Evolutionary conservation across 331 rosid species (phyloP), one percentile per base, ranked within the genome.

Genomic region (Saraca asoca): DNA sequence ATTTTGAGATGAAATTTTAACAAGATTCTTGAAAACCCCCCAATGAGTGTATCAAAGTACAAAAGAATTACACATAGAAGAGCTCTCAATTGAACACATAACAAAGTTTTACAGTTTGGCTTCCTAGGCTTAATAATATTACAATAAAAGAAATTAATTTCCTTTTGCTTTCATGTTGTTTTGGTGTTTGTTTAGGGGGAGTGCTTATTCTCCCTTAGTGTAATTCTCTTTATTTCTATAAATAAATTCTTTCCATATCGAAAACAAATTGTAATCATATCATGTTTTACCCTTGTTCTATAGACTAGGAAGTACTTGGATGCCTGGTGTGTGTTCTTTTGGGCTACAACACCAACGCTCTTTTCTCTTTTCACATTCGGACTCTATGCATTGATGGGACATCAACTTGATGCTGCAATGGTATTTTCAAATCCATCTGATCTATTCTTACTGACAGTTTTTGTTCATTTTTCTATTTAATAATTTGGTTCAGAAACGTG

Each of bases 291-390:
- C 62, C 65, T 12, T 64, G 66, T 59, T 80, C 59, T 43, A 55
- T 72, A 93, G 98, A 90, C 88, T 14, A 87, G 96, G 68, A 93
- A 93, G 66, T 93, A 93, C 85, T 76, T 93, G 77, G 98, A 93
- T 78, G 98, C 98, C 9, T 93, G 98, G 98, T 93, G 98, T 51
- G 96, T 93, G 62, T 93, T 93, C 83, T 93, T 93, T 81, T 93
- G 98, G 98, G 98, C 98, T 31, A 87, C 95, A 51, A 93, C 98
- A 13, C 98, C 98, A 44, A 82, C 91, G 12, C 94, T 93, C 53
- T 93, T 90, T 82, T 90, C 96, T 65, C 84, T 93, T 65, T 89
- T 51, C 83, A 93, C 98, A 76, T 93, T 93, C 73, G 98, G 96
- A 53, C 94, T 93, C 77, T 90, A 71, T 73, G 71, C 87, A 66